phyloP scores from a whole-genome alignment of 805 yeast species.

The Suhomyces prunicola region DNA sequence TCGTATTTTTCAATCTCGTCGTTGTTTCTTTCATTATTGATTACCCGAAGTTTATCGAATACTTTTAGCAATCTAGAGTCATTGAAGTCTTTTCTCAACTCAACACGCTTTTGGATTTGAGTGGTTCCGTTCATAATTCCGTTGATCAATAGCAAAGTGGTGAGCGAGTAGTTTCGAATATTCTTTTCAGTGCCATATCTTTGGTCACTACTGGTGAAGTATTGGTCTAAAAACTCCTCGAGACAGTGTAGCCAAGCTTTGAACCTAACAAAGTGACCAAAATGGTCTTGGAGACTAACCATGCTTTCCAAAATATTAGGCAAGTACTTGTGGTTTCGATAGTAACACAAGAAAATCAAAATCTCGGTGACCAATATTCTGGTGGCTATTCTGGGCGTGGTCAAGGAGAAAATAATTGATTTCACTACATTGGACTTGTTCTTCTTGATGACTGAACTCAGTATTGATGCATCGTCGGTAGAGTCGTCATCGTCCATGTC shows the following conservation, averaged over 20 bases:
- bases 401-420: slow-evolving; percentile 35
- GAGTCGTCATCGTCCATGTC: slow-evolving; percentile 11
- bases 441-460: slow-evolving; percentile 10
- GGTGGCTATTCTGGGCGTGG: slow-evolving; percentile 40
- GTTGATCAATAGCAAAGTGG: slow-evolving; percentile 36
- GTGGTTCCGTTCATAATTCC: slow-evolving; percentile 28
- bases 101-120: slow-evolving; percentile 24
- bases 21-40: slow-evolving; percentile 29
- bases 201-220: slow-evolving; percentile 13
- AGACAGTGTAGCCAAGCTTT: slow-evolving; percentile 42
- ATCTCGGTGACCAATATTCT: slow-evolving; percentile 41
- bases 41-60: slow-evolving; percentile 31
- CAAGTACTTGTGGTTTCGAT: slow-evolving; percentile 22
- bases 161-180: slow-evolving; percentile 32
- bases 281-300: slow-evolving; percentile 29
- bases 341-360: slow-evolving; percentile 33
- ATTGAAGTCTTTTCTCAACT: slow-evolving; percentile 33
- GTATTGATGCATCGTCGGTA: slow-evolving; percentile 6
- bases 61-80: slow-evolving; percentile 35
- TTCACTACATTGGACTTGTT: slow-evolving; percentile 34
- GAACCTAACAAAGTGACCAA: slow-evolving; percentile 34
- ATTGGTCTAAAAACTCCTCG: slow-evolving; percentile 34
- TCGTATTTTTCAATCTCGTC: slow-evolving; percentile 40
- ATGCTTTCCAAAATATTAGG: slow-evolving; percentile 30
- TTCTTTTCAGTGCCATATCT: slow-evolving; percentile 16